Conservation (phyloP, 2,329 filamentous ascomycete species). For the Leptographium flavum region DNA sequence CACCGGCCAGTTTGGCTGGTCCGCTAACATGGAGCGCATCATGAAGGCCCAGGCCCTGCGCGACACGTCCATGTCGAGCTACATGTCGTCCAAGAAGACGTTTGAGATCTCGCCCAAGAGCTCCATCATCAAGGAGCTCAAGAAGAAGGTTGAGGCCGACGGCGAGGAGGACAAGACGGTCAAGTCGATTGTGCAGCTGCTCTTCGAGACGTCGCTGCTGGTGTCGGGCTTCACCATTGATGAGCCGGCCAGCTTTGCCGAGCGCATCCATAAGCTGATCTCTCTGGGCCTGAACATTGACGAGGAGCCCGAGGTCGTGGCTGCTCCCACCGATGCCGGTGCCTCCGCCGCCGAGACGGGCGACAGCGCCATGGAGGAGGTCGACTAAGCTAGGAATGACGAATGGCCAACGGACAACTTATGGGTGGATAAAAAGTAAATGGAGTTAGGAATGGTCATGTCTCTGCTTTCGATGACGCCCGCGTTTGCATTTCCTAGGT, state of each 20-base stretch:
- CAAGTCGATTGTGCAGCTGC: slow-evolving; percentile 96
- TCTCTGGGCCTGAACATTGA: slow-evolving; percentile 96
- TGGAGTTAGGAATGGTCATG: slow-evolving; percentile 23
- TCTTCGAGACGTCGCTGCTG: slow-evolving; percentile 96
- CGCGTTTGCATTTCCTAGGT: slow-evolving; percentile 3
- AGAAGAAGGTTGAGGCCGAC: slow-evolving; percentile 96
- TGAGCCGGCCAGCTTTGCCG: slow-evolving; percentile 92
- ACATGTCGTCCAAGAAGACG: slow-evolving; percentile 99
- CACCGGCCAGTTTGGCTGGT: slow-evolving; percentile 99
- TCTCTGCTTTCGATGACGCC: slow-evolving; percentile 7
- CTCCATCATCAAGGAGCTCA: slow-evolving; percentile 94
- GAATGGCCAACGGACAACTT: slow-evolving; percentile 12
- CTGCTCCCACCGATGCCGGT: slow-evolving; percentile 43
- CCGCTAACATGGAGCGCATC: slow-evolving; percentile 99
- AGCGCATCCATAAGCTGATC: slow-evolving; percentile 99
- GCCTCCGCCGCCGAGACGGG: slow-evolving; percentile 44
- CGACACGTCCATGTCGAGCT: slow-evolving; percentile 98
- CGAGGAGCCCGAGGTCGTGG: slow-evolving; percentile 67
- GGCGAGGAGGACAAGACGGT: slow-evolving; percentile 98
- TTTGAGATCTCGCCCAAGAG: slow-evolving; percentile 99
- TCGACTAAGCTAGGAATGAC: slow-evolving; percentile 55
- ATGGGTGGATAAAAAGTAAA: slow-evolving; percentile 23
- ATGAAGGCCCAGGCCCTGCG: slow-evolving; percentile 99
- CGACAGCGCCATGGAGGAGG: slow-evolving; percentile 99
- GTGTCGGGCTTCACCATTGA: slow-evolving; percentile 99